phyloP scores from a whole-genome alignment of 2,329 filamentous ascomycete species.

The Talaromyces sp. region DNA sequence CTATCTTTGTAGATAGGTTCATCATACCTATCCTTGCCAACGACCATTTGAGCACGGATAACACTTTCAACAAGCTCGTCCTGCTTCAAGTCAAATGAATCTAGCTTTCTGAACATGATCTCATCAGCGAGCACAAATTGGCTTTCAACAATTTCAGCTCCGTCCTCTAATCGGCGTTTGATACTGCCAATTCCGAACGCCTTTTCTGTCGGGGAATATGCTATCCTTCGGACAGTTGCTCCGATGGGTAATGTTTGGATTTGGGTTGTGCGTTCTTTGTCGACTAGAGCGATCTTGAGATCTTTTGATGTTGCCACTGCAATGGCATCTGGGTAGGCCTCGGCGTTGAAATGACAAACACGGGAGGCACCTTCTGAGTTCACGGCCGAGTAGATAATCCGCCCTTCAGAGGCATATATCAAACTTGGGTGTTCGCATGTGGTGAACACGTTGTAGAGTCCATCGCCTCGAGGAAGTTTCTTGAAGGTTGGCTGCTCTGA shows the following conservation, averaged over 20 bases:
- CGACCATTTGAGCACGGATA: constrained; percentile 69
- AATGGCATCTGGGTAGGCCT: constrained; percentile 76
- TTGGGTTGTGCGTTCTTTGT: constrained; percentile 82
- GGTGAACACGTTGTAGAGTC: constrained; percentile 78
- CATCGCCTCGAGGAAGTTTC: constrained; percentile 64
- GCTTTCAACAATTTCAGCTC: constrained; percentile 72
- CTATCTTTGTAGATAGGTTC: constrained; percentile 58
- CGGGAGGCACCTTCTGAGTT: constrained; percentile 81
- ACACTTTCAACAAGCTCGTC: constrained; percentile 82
- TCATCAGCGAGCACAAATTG: constrained; percentile 91
- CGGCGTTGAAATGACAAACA: constrained; percentile 77
- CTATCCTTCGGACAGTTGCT: constrained; percentile 80
- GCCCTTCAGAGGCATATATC: constrained; percentile 83
- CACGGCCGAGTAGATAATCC: constrained; percentile 88
- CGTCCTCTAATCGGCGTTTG: constrained; percentile 65
- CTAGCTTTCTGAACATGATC: constrained; percentile 75
- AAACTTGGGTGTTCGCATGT: constrained; percentile 92
- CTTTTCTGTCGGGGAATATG: constrained; percentile 75
- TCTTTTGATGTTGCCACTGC: constrained; percentile 74
- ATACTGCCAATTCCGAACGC: constrained; percentile 87
- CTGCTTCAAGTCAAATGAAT: constrained; percentile 62
- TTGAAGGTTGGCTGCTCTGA: constrained; percentile 81
- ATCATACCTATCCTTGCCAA: constrained; percentile 54
- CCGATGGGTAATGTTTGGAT: constrained; percentile 74
- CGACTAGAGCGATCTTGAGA: constrained; percentile 75